Evolutionary conservation across 176 grass and related monocot species (phyloP).

Genomic region (Pontederia crassipes): DNA sequence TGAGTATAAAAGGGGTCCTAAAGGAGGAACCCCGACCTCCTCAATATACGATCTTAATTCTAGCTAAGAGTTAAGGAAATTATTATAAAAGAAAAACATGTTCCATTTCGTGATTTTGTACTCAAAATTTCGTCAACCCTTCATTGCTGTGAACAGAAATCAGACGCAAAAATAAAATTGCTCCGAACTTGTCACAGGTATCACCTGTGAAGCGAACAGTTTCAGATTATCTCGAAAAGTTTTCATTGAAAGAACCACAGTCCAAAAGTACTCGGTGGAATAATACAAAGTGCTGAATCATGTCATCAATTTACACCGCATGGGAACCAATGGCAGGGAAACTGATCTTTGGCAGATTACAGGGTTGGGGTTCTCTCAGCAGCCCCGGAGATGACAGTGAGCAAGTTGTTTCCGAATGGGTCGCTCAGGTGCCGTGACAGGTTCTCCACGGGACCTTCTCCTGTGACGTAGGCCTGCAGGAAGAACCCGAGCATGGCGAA

Average conservation of each 20-base stretch:
- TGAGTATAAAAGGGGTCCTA: too few species aligned
- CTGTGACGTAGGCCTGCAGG: constrained; percentile 96
- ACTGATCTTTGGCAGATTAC: constrained; percentile 19
- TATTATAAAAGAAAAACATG: too few species aligned
- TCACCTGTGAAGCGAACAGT: too few species aligned
- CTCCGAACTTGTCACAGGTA: too few species aligned
- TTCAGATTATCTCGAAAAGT: neutral
- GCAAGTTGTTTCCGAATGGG: constrained; percentile 98
- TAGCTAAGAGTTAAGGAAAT: too few species aligned
- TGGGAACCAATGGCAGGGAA: neutral
- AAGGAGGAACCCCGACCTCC: too few species aligned
- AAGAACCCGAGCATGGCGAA: constrained; percentile 96
- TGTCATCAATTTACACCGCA: neutral
- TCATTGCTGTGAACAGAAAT: too few species aligned
- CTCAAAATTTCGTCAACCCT: too few species aligned
- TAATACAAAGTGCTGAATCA: neutral
- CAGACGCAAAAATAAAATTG: too few species aligned
- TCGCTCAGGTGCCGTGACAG: constrained; percentile 81
- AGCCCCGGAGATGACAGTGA: constrained; percentile 82
- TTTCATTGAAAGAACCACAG: neutral
- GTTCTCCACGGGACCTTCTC: constrained; percentile 94
- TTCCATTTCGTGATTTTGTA: too few species aligned
- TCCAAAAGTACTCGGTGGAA: neutral
- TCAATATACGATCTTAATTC: too few species aligned
- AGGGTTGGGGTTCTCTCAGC: constrained; percentile 84